These are phyloP conservation scores for Centrapalus pauciflorus DNA, from an alignment of 129 eudicot genomes.

Conservation along the genomic window DNA sequence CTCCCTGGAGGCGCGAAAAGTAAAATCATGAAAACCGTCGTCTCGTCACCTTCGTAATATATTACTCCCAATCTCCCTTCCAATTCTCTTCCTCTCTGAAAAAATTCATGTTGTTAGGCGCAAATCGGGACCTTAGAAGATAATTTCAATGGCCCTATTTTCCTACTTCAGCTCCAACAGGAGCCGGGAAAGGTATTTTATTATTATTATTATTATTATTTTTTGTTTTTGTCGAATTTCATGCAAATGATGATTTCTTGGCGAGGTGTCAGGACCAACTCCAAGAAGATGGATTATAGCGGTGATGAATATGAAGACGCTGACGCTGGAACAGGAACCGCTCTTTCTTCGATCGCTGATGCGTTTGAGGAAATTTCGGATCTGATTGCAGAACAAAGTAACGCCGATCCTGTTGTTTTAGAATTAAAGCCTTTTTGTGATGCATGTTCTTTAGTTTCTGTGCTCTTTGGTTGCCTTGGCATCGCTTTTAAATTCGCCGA, in stretches of 20 bases:
- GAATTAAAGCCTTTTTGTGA: slow-evolving; percentile 58
- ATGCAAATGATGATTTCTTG: not conserved
- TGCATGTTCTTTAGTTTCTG: slow-evolving; percentile 64
- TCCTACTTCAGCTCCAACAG: slow-evolving; percentile 13
- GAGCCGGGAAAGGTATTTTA: not conserved
- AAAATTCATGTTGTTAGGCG: not conserved
- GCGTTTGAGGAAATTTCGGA: slow-evolving; percentile 60
- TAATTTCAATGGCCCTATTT: not conserved
- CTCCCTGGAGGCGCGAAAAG: not conserved
- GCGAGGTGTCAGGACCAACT: not conserved
- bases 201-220: not conserved
- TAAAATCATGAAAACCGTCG: slow-evolving; percentile 7
- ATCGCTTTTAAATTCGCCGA: slow-evolving; percentile 70
- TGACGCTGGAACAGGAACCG: slow-evolving; percentile 25
- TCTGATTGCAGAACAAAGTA: slow-evolving; percentile 7
- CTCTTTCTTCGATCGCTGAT: slow-evolving; percentile 48
- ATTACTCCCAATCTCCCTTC: not conserved
- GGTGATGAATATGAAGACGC: slow-evolving; percentile 23
- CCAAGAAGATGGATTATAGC: slow-evolving; percentile 18
- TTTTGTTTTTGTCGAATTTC: not conserved
- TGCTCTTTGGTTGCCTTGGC: slow-evolving; percentile 59
- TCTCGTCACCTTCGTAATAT: not conserved
- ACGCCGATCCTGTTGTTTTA: slow-evolving; percentile 30
- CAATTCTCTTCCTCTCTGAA: not conserved
- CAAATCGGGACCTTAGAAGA: not conserved